Evolutionary conservation across 306 rosid species (phyloP), one percentile per base, ranked within the genome.

Genomic region (Sesbania bispinosa): DNA sequence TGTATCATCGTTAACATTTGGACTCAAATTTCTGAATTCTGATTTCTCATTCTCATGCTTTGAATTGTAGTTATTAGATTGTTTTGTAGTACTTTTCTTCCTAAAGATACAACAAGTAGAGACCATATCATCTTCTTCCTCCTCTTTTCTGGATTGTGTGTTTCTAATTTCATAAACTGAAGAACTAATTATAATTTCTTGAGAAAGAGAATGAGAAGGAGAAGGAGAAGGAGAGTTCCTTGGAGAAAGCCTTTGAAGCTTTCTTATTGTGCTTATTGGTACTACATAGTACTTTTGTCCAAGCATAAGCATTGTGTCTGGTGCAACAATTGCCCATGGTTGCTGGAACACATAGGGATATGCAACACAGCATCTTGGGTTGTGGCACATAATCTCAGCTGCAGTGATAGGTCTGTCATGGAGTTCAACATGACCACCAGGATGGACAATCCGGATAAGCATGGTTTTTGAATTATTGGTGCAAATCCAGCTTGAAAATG

Each of bases 271-370:
- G 78, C 75, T 81, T 8, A 52, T 42, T 4, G 96, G 94, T 10
- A 92, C 89, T 6, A 87, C 82, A 42, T 89, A 84, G 86, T 60
- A 92, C 69, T 87, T 92, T 46, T 86, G 70, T 45, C 90, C 92
- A 27, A 77, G 82, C 83, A 60, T 46, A 45, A 92, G 85, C 76
- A 62, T 66, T n/a, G 88, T 77, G 27, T 92, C 89, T 13, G 94
- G 90, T 20, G 57, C 81, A 63, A 89, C 87, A 50, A 88, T 62
- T n/a, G 87, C 92, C 96, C 89, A 84, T 32, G 96, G 94, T 59
- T 84, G 84, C 79, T 81, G 82, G 75, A 85, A 87, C 48, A 88
- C 85, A 6, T 79, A 57, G 0, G 96, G 95, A 73, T 84, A 64
- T 0, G 89, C 77, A 1, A 91, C 79, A 10, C 71, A 80, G 62